Base-by-base conservation (phyloP, 148 eudicot species). In the Nyssa sinensis region DNA sequence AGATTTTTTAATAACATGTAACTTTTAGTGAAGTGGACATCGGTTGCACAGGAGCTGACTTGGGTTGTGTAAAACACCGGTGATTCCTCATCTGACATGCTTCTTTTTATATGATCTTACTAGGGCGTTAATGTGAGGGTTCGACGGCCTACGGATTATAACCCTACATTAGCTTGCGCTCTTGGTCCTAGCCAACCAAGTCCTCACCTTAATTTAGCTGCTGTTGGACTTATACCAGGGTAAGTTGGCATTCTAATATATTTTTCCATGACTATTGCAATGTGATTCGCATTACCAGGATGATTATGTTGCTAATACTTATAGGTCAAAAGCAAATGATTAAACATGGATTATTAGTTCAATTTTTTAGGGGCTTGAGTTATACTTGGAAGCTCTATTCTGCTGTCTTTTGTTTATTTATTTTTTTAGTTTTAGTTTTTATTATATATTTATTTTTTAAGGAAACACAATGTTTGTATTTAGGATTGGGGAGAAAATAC, bases 171-270 rank as follows among this genome's bases (percentile, higher is more conserved):
- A 64, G 98, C 98, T 58, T 91, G 94, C 39, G 85, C 89, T 30
- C 93, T 93, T 65, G 98, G 98, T 74, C 98, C 98, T 62, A 88
- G 94, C 78, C 93, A 89, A 64, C 94, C 98, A 34, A 88, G 78
- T 75, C 94, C 97, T 67, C 77, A 93, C 73, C 86, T 93, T 64
- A 91, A 93, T 72, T 80, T 93, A 72, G 86, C 92, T 78, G 98
- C 98, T 70, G 89, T 91, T 71, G 97, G 98, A 64, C 87, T 93
- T 39, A 83, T 86, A 70, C 94, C 94, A 7, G 97, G 98, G 90
- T 88, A 83, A 81, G 88, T 78, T 72, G 72, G 32, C 37, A 9
- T 67, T 31, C 5, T 37, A 44, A 7, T 64, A 69, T 78, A 11
- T 16, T 75, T 58, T 71, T 7, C 32, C 64, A 58, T 24, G 21